These are phyloP conservation scores for Coemansia sp. DNA, from an alignment of 192 early-diverging fungal genomes.

Conservation along the genomic window DNA sequence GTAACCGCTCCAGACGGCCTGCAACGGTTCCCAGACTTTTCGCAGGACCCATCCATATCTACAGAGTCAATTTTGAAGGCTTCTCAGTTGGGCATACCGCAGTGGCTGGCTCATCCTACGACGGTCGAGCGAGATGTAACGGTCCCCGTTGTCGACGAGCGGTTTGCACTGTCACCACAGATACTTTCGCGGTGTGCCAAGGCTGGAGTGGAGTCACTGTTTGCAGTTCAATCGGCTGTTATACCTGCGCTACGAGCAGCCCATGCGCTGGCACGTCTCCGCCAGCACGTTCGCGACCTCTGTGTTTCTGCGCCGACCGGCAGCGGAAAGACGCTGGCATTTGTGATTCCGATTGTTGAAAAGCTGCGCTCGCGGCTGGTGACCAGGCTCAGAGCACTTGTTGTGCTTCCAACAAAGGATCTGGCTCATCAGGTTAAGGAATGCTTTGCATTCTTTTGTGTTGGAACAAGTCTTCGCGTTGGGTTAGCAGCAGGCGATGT, in stretches of 20 bases:
- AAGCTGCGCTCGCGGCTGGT: conserved; percentile 71
- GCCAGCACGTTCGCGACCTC: conserved; percentile 80
- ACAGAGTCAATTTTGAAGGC: conserved; percentile 24
- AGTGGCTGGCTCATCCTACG: conserved; percentile 84
- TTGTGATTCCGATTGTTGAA: conserved; percentile 90
- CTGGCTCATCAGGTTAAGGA: conserved; percentile 86
- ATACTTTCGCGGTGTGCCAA: conserved; percentile 60
- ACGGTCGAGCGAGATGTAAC: conserved; percentile 62
- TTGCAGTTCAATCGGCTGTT: conserved; percentile 88
- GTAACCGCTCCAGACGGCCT: conserved; percentile 23
- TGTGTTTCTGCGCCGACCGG: conserved; percentile 96
- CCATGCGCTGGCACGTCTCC: conserved; percentile 61
- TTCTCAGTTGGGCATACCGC: conserved; percentile 72
- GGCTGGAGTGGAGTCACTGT: conserved; percentile 67
- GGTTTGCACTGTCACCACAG: conserved; percentile 63
- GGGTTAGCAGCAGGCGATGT: conserved; percentile 75
- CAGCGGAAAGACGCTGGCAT: conserved; percentile 94
- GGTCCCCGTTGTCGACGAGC: conserved; percentile 47
- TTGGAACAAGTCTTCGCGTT: conserved; percentile 75
- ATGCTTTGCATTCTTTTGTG: conserved; percentile 72
- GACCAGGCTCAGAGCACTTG: conserved; percentile 78
- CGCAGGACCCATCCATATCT: conserved; percentile 20
- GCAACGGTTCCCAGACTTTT: conserved; percentile 52
- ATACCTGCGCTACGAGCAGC: conserved; percentile 75
- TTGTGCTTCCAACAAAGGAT: conserved; percentile 93